Base-by-base conservation (phyloP, 1,139 yeast species). In the Yamadazyma spencermartinsiae region DNA sequence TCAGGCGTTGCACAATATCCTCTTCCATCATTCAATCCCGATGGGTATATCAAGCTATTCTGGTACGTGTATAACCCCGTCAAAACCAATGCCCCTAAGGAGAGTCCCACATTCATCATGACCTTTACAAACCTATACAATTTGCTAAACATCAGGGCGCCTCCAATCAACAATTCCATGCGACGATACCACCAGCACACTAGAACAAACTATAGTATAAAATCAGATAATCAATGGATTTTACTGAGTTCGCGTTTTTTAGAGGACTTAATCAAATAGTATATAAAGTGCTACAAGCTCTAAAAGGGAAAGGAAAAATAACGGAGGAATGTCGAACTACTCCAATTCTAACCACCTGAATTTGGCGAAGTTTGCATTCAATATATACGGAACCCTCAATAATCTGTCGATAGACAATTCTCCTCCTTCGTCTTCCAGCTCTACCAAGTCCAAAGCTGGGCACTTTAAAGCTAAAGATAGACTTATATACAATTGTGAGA, bases 1-100 rank as follows among this genome's bases (percentile, higher is more conserved):
- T 77, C 87, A 0, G 98, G 98, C 1, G 87, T 83, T 29, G 86
- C 89, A 15, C 92, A 94, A 34, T 67, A 58, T 0, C 79, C 79
- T 38, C 88, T 76, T 3, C 94, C 96, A 40, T 82, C 85, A 43
- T 90, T 90, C 35, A 89, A 71, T 45, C 79, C 72, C 2, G 95
- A 78, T 0, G 98, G 97, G 56, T 92, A 92, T 10, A 92, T 82
- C 38, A 94, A 60, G 36, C 68, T 70, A 36, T 72, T 67, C 58
- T 92, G 98, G 56, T 73, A 83, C 13, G 74, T 56, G 58, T 87
- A 87, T 17, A 86, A 58, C 0, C 85, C 84, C 4, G 72, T 53
- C 13, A 82, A 57, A 3, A 74, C 71, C 20, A 76, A 45, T 3
- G 57, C 56, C 3, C 74, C 67, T 14, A 70, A 33, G 2, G 73